These are phyloP conservation scores for Calophaca sinica DNA, from an alignment of 306 rosid genomes.

Conservation along the genomic window DNA sequence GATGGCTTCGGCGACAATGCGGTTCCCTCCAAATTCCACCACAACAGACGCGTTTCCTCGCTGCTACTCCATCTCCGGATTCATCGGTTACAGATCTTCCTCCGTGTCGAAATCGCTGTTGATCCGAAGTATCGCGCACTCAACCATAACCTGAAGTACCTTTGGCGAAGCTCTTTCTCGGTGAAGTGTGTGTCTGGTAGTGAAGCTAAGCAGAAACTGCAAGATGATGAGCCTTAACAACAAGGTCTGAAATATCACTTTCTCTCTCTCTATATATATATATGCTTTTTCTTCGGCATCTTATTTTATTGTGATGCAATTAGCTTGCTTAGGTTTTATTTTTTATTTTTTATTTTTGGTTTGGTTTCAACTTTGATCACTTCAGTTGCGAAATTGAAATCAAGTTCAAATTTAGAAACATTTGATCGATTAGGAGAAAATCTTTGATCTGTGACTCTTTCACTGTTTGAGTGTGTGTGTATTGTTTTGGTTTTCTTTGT, in stretches of 20 bases:
- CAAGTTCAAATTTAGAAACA: background rate
- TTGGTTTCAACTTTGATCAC: background rate
- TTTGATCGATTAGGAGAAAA: background rate
- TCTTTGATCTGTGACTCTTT: background rate
- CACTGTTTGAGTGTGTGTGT: background rate
- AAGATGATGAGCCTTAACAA: constrained; percentile 56
- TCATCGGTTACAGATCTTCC: constrained; percentile 52
- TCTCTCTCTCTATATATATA: constrained; percentile 12
- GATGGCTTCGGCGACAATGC: constrained; percentile 77
- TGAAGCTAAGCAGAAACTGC: constrained; percentile 55
- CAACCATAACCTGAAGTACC: background rate
- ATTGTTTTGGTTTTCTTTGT: too few relatives aligned
- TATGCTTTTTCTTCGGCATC: background rate
- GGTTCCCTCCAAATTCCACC: constrained; percentile 55
- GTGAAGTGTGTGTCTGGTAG: constrained; percentile 62
- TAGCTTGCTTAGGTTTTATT: background rate
- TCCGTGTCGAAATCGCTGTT: constrained; percentile 57
- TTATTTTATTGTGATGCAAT: background rate
- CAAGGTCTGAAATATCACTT: constrained; percentile 68
- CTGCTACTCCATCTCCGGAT: constrained; percentile 51
- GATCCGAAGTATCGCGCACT: constrained; percentile 47
- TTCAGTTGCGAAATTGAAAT: constrained; percentile 4
- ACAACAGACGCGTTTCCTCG: constrained; percentile 48
- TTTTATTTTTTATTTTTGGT: constrained; percentile 25
- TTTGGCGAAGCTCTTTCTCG: constrained; percentile 46